phyloP scores from a whole-genome alignment of 345 rosid species.

The Citrus sp. region DNA sequence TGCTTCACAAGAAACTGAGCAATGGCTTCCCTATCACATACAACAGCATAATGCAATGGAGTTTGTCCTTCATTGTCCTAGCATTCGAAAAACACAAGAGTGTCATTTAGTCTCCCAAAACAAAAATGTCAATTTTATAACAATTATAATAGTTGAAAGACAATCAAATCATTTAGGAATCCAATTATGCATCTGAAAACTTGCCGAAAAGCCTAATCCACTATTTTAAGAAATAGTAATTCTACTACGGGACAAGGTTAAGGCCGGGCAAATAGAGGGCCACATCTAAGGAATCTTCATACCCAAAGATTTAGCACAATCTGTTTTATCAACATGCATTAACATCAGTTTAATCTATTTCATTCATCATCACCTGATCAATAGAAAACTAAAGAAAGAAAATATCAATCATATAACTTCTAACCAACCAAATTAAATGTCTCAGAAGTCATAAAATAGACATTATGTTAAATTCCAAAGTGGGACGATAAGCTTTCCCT shows the following conservation, averaged over 20 bases:
- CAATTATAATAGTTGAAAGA: background rate
- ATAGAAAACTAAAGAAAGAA: background rate
- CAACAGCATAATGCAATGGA: constrained; percentile 85
- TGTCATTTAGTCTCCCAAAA: background rate
- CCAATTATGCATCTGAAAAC: background rate
- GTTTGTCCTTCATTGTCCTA: constrained; percentile 97
- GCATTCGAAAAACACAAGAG: constrained; percentile 14
- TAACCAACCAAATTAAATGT: background rate
- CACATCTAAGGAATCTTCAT: background rate
- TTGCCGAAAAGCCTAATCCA: background rate
- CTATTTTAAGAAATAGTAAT: background rate
- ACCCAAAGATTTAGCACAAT: background rate
- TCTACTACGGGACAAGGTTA: background rate
- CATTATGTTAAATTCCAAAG: background rate
- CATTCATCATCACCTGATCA: background rate
- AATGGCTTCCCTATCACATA: constrained; percentile 79
- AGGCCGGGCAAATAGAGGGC: background rate
- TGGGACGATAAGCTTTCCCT: background rate
- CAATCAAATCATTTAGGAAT: background rate
- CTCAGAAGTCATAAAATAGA: background rate
- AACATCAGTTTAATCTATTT: too few species aligned
- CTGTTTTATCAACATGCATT: background rate
- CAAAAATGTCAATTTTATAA: background rate
- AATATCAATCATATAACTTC: background rate
- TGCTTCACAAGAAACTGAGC: constrained; percentile 78